Conservation (phyloP, 129 eudicot species). For the Arctium lappa region DNA sequence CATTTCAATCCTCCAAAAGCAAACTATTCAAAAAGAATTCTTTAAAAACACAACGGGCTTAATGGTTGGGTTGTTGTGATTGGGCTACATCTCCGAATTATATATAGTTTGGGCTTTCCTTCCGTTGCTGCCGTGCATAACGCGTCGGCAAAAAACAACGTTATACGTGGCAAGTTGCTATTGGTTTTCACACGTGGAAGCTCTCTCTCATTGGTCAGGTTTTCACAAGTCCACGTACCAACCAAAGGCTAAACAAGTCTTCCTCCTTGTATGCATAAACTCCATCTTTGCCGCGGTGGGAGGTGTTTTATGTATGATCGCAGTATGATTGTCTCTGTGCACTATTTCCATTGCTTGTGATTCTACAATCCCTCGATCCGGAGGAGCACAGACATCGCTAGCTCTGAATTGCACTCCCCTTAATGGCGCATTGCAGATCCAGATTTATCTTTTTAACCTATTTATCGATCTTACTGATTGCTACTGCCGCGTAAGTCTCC, state of each 20-base stretch:
- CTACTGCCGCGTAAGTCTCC: conserved; percentile 74
- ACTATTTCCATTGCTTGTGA: neutral
- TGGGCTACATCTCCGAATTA: neutral
- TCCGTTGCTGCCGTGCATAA: neutral
- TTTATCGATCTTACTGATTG: conserved; percentile 40
- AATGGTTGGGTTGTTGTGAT: neutral
- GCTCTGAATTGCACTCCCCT: neutral
- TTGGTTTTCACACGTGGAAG: conserved; percentile 31
- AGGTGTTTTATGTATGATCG: neutral
- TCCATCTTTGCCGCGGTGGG: conserved; percentile 10
- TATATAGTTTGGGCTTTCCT: neutral
- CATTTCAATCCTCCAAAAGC: too few relatives aligned
- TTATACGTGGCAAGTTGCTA: conserved; percentile 33
- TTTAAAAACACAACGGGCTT: neutral
- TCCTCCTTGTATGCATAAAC: conserved; percentile 15
- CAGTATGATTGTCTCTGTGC: neutral
- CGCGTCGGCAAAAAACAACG: neutral
- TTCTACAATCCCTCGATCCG: neutral
- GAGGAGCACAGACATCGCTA: neutral
- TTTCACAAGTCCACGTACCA: conserved; percentile 49
- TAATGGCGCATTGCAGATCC: conserved; percentile 69
- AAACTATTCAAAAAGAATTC: too few relatives aligned
- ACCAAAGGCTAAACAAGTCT: conserved; percentile 9
- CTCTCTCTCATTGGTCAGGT: conserved; percentile 53
- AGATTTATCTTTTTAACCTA: conserved; percentile 48